Base-by-base conservation (phyloP, 2,329 filamentous ascomycete genomes). In the Exserohilum rostratum region DNA sequence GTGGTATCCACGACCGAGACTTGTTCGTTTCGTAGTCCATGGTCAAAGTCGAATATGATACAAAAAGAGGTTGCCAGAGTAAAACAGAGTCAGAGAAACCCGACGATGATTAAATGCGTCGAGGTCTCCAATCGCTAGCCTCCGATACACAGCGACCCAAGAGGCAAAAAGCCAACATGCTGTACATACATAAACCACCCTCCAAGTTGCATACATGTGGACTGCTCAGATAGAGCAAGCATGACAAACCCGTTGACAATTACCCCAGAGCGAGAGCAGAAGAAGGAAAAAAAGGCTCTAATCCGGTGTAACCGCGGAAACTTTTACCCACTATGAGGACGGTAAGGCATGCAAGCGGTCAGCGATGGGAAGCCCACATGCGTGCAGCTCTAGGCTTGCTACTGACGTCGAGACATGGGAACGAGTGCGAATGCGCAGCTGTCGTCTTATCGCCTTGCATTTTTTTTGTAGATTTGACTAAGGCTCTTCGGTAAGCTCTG, bases 361-460 rank as follows among this genome's bases (percentile, higher is more conserved):
- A 56, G 40, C 49, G 48, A 47, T 58, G 40, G 53, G 22, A 25
- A 25, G 57, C 55, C 55, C 50, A 46, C 47, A 58, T 62, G 66
- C 60, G 66, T 61, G 46, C 50, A 49, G 48, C 45, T 57, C 65
- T 60, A 61, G 37, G 35, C 58, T 57, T 38, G 31, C 7, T 25
- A 65, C 57, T 60, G 60, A 62, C 58, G 59, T 51, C 53, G 54
- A 58, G 56, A 46, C 22, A 44, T 61, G 44, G 31, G 48, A n/a
- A 46, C 42, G 31, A 48, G 47, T 48, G 46, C 52, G 53, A 59
- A 57, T 53, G 38, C 55, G 53, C 47, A 55, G 58, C 57, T 54
- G 61, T 67, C 62, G 64, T 46, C 69, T 75, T 75, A 75, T 75
- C 72, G 53, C 62, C 59, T 30, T 66, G 68, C 68, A 63, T 66